These are phyloP conservation scores for Nitzschia sp. DNA, from an alignment of 108 stramenopile species.

Conservation along the genomic window DNA sequence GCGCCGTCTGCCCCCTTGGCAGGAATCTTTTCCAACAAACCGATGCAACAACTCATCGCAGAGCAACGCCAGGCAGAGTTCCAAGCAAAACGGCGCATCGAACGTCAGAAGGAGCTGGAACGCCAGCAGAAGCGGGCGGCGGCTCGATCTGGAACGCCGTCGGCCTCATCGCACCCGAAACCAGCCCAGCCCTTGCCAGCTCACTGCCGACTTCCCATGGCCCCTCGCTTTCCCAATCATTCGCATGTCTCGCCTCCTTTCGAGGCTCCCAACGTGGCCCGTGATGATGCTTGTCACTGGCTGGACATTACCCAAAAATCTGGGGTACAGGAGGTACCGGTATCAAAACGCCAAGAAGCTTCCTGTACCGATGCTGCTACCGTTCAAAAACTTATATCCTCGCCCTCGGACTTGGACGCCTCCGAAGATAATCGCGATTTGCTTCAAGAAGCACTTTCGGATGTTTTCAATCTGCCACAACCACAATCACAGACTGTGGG, in stretches of 20 bases:
- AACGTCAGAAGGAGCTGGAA: slow-evolving; percentile 49
- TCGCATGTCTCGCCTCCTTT: slow-evolving; percentile 1
- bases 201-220: neutral
- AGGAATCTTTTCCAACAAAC: slow-evolving; percentile 8
- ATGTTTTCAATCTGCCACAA: slow-evolving; percentile 3
- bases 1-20: neutral
- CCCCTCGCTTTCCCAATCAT: slow-evolving; percentile 27
- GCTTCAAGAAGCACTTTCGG: slow-evolving; percentile 6
- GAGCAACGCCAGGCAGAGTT: slow-evolving; percentile 66
- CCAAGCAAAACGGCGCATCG: slow-evolving; percentile 39
- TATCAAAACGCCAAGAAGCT: too few species aligned
- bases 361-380: too few species aligned
- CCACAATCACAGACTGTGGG: neutral
- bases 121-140: slow-evolving; percentile 40
- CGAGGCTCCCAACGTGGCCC: too few species aligned
- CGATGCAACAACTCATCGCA: slow-evolving; percentile 18
- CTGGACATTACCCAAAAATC: too few species aligned
- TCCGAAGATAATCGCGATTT: neutral
- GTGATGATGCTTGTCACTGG: too few species aligned
- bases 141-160: neutral
- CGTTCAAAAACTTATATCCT: neutral
- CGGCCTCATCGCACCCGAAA: neutral
- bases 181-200: neutral
- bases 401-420: slow-evolving; percentile 20
- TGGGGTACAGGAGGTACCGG: neutral